Conservation (phyloP, 169 alveolate species). For the Eimeria acervulina region DNA sequence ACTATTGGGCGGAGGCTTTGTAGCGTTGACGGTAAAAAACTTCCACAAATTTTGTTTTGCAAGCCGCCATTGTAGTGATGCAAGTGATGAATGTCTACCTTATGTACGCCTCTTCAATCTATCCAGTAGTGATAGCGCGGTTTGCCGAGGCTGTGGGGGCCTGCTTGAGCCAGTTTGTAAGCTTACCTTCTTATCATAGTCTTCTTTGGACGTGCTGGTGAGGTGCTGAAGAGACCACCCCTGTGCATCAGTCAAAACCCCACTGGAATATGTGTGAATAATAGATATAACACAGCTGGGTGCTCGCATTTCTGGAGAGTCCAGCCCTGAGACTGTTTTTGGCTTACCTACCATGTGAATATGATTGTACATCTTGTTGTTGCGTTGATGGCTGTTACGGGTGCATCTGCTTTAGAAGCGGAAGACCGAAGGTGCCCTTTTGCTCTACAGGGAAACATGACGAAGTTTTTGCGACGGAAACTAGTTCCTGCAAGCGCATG, state of each 20-base stretch:
- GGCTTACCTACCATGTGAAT: not conserved
- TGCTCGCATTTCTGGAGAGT: not conserved
- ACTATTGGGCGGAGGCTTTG: not conserved
- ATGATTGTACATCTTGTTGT: not conserved
- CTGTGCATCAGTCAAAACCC: not conserved
- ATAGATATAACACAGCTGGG: not conserved
- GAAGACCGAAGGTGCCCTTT: not conserved
- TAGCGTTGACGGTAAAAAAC: no score
- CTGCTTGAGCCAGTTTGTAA: not conserved
- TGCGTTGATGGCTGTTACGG: not conserved
- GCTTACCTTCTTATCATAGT: no score
- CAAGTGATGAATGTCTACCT: no score
- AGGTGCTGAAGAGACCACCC: not conserved
- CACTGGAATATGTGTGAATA: not conserved
- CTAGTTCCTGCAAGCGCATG: not conserved
- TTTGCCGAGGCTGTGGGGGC: not conserved
- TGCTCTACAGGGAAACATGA: not conserved
- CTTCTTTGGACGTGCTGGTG: no score
- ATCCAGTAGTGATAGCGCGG: not conserved
- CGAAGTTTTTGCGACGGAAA: not conserved
- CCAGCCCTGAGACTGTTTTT: not conserved
- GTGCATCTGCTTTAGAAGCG: not conserved
- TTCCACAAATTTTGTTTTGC: no score
- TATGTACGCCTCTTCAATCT: not conserved
- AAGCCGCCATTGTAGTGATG: no score